Base-by-base conservation (phyloP, 2,329 filamentous ascomycete species). In the Cladophialophora bantiana region DNA sequence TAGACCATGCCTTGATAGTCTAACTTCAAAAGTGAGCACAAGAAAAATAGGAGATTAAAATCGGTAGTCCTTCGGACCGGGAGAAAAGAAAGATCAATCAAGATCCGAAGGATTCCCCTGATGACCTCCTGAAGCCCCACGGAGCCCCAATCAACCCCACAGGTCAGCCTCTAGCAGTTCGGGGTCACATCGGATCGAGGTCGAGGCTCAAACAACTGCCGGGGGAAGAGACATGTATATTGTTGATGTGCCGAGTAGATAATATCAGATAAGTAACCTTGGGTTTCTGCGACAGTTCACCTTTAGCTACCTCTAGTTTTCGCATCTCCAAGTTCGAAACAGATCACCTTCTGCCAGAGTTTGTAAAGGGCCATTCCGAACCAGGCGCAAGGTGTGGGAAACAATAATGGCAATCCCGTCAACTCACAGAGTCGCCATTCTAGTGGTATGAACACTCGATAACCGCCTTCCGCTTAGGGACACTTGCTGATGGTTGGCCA, bases 391-490 rank as follows among this genome's bases (percentile, higher is more conserved):
- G 9, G 20, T 15, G 45, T 26, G 18, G 9, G 45, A 18, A 50
- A 12, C 18, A 31, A 50, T 31, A 52, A 66, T 66, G 64, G 52
- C 45, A 20, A 35, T 66, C 34, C 59, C 64, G 10, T 34, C 48
- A 26, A 58, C 48, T 10, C 64, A 66, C n/a, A 66, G 63, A 54
- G 64, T 66, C 36, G 59, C 64, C 13, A 42, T 66, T 18, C 10
- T 66, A 45, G 59, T 66, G 59, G 64, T 66, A 62, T 40, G 52
- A 36, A 31, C n/a, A 40, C 10, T 18, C 55, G 34, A 7, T 10
- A 36, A n/a, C 31, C 32, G 20, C 20, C 18, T 35, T 26, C 34
- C 36, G n/a, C 12, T 18, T 4, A 35, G 20, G 3, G 31, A 32
- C 32, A 50, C 62, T 42, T 13, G 13, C 40, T n/a, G 12, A 40